A percentile compares a stretch with the other conserved stretches of the same genome.
These are phyloP conservation scores for Theobroma cacao DNA, from an alignment of 345 rosid species.

Conservation along the genomic window DNA sequence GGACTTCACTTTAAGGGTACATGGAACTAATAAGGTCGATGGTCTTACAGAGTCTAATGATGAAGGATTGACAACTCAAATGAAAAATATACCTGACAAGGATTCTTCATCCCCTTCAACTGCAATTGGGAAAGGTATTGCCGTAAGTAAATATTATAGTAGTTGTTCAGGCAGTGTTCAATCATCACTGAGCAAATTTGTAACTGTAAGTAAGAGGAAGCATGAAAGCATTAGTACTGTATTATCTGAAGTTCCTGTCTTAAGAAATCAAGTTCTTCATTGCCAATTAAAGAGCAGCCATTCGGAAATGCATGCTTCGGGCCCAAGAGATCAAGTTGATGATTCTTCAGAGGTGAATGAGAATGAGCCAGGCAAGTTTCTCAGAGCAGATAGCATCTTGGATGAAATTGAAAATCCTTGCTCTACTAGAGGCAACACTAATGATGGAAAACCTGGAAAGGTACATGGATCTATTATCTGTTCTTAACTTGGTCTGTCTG, in stretches of 20 bases:
- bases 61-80: constrained; percentile 14
- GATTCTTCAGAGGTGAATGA: constrained; percentile 30
- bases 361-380: constrained; percentile 34
- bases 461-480: constrained; percentile 32
- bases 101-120: constrained; percentile 28
- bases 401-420: constrained; percentile 28
- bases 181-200: constrained; percentile 66
- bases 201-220: constrained; percentile 75
- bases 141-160: constrained; percentile 31
- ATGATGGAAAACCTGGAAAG: constrained; percentile 31
- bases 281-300: constrained; percentile 32
- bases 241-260: constrained; percentile 75
- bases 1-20: constrained; percentile 8
- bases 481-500: neutral
- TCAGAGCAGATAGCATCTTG: constrained; percentile 22
- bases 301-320: constrained; percentile 31
- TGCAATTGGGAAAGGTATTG: constrained; percentile 27
- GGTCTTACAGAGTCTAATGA: neutral
- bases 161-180: constrained; percentile 43
- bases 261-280: constrained; percentile 51
- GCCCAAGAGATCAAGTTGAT: constrained; percentile 32
- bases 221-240: constrained; percentile 49
- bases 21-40: neutral
- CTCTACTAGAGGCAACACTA: constrained; percentile 28
- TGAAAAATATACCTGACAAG: constrained; percentile 27